Evolutionary conservation across 2,329 filamentous ascomycete species (phyloP).

Genomic region (Fusarium chaquense): DNA sequence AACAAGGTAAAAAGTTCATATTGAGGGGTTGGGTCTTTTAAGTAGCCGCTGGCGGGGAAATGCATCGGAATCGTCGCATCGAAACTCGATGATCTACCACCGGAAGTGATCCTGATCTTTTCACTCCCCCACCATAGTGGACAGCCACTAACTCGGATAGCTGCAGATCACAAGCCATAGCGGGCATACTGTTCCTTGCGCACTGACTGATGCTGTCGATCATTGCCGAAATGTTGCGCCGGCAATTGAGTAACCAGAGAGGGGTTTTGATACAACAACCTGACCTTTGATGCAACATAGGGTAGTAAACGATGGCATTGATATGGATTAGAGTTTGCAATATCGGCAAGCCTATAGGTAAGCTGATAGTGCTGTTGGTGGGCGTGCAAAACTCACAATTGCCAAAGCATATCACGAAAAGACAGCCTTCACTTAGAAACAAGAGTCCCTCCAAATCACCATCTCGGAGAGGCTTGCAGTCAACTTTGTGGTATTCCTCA

Average conservation of each 20-base stretch:
- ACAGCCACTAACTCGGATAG: background rate
- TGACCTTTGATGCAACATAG: background rate
- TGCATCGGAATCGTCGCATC: background rate
- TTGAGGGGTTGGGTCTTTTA: background rate
- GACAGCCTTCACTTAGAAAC: too few species aligned
- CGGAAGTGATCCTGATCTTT: background rate
- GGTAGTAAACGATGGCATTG: too few species aligned
- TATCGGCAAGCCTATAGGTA: too few species aligned
- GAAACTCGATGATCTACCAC: background rate
- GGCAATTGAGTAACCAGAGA: background rate
- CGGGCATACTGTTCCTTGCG: background rate
- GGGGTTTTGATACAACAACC: background rate
- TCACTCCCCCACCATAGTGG: background rate
- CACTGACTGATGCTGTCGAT: background rate
- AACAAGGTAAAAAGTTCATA: accelerated
- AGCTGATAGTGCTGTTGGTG: too few species aligned
- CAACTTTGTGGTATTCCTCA: too few species aligned
- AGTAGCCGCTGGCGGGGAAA: background rate
- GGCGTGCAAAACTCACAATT: too few species aligned
- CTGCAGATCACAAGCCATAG: background rate
- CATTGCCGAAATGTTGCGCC: background rate
- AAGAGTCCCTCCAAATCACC: too few species aligned
- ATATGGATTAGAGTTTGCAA: background rate
- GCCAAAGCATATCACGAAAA: too few species aligned
- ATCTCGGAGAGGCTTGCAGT: too few species aligned